A percentile compares a stretch with the other conserved stretches of the same genome.
These are phyloP conservation scores for Eremothecium cymbalariae DNA, from an alignment of 1,139 yeast species.

Conservation along the genomic window DNA sequence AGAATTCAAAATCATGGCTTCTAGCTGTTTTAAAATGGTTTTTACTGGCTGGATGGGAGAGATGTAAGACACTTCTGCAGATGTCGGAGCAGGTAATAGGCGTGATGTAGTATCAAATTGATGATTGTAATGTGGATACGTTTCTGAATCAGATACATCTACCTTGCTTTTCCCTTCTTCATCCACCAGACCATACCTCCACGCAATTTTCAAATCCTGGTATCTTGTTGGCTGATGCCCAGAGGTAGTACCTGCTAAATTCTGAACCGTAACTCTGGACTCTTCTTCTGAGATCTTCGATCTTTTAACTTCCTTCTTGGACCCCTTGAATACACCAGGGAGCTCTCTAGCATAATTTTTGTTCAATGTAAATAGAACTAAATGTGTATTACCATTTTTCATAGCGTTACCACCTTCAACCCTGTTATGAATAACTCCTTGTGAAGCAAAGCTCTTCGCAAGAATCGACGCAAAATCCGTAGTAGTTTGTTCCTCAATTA, in stretches of 20 bases:
- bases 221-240: conserved; percentile 20
- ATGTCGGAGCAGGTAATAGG: conserved; percentile 56
- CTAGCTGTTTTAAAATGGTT: conserved; percentile 37
- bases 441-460: conserved; percentile 64
- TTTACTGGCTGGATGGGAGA: conserved; percentile 31
- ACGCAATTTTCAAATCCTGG: conserved; percentile 68
- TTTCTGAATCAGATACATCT: conserved; percentile 25
- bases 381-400: conserved; percentile 43
- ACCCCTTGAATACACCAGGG: conserved; percentile 74
- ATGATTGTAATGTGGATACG: conserved; percentile 49
- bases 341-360: conserved; percentile 60
- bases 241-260: conserved; percentile 38
- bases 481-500: conserved; percentile 78
- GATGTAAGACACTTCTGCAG: conserved; percentile 51
- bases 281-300: conserved; percentile 51
- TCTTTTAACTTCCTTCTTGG: conserved; percentile 57
- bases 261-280: conserved; percentile 59
- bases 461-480: conserved; percentile 83
- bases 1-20: conserved; percentile 36
- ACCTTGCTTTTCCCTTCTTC: conserved; percentile 18
- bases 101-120: conserved; percentile 73
- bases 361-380: conserved; percentile 58
- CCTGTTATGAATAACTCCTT: conserved; percentile 69
- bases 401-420: conserved; percentile 30
- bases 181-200: conserved; percentile 69